Base-by-base conservation (phyloP, 2,329 filamentous ascomycete genomes). In the Zopfia rhizophila region DNA sequence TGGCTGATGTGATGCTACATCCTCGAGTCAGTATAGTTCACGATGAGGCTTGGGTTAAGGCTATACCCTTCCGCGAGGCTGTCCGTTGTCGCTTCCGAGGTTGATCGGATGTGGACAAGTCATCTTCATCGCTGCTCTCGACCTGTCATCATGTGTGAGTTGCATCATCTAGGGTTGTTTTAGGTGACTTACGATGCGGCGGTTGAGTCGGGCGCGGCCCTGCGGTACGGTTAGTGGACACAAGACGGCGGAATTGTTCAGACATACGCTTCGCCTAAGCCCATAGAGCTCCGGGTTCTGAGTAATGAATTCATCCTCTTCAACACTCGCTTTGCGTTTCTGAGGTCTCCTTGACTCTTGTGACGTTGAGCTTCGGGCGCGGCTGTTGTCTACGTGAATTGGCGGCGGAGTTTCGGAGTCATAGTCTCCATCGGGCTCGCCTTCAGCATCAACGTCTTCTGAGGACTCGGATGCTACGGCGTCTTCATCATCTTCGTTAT, bases 271-370 rank as follows among this genome's bases (percentile, higher is more conserved):
- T 76, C 94, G 85, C 61, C 94, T 86, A 58, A 99, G 80, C 35
- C 94, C 94, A 77, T 97, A 99, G 7, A 99, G 80, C 74, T 96
- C 91, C 31, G 94, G 94, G 65, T 99, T 96, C 66, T 90, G 89
- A 63, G 87, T 83, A 61, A 97, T 96, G 66, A 86, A 92, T 48
- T 94, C 88, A 61, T 94, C 89, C 61, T 94, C 89, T 38, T 87
- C 85, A 25, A 83, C 73, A 69, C 66, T 80, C 71, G 70, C 69
- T 61, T 80, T 85, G 56, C 91, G 88, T 79, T 96, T 96, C 37
- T 46, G 53, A 14, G 51, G 82, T 66, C 85, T 82, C 53, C 81
- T 82, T 30, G 87, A 89, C 61, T 87, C 86, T 62, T 85, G 82
- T 33, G 91, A 94, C 65, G 84, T 84, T 56, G 87, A 89, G 63